Base-by-base conservation (phyloP, 192 early-diverging fungal species). In the Fimicolochytrium jonesii region DNA sequence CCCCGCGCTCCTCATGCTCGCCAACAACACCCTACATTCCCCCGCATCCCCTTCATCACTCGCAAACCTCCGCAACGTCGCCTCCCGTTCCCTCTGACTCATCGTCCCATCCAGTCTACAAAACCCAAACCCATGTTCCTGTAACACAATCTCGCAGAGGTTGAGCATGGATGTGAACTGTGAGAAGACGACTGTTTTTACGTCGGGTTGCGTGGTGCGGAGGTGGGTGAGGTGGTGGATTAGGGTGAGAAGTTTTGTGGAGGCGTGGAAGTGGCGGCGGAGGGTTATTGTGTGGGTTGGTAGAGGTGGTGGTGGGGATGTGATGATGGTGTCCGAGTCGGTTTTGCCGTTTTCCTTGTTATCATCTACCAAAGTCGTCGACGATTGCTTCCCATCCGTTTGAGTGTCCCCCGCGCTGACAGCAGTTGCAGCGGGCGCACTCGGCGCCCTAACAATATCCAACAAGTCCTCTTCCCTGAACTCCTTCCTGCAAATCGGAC, bases 101-200 rank as follows among this genome's bases (percentile, higher is more conserved):
- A 88, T 77, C 6, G 78, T 79, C n/a, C 94, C 94, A 64, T 97
- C 92, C 32, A 94, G 74, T n/a, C 90, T 73, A 9, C 80, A 73
- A 67, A 78, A 92, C 6, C 59, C 35, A 17, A 92, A 79, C 1
- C 77, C 77, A 11, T 82, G 76, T 32, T 75, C 57, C 28, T 55
- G 39, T 17, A 92, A 68, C 18, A 79, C 75, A 0, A 66, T 65
- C 51, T 83, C 82, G n/a, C 89, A 74, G 4, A 94, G 48, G 54
- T 90, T 84, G 22, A 97, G 77, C 79, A 95, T 87, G 6, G 36
- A 39, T n/a, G 76, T 69, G 41, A 59, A 77, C 44, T 77, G 76
- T 5, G 61, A 61, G 56, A 77, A 77, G 0, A 77, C 67, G 2
- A 77, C 57, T 4, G 67, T 62, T 62, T 77, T 77, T 25, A 57